Conservation (phyloP, 2,329 filamentous ascomycete species). For the Byssothecium circinans region DNA sequence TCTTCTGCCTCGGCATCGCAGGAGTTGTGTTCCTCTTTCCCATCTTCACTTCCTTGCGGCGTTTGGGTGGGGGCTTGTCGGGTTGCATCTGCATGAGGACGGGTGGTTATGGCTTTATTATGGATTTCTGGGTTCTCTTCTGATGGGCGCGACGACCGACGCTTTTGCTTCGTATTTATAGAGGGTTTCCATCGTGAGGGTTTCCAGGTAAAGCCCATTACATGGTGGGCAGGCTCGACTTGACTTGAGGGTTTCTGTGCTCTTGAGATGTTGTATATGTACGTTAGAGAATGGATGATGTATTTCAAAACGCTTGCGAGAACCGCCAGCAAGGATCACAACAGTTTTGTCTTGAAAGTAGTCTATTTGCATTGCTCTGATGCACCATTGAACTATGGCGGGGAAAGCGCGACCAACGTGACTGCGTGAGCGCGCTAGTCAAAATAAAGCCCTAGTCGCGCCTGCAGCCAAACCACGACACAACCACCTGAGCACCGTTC, state of each 20-base stretch:
- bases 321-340: too few species aligned
- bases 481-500: slow-evolving; percentile 9
- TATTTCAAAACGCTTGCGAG: background rate
- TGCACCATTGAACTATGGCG: too few species aligned
- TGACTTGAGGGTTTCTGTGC: too few species aligned
- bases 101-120: background rate
- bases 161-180: background rate
- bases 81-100: background rate
- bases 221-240: too few species aligned
- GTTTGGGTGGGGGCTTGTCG: background rate
- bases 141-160: background rate
- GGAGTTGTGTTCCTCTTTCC: background rate
- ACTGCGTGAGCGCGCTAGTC: slow-evolving; percentile 29
- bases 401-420: slow-evolving; percentile 17
- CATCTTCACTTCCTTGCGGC: background rate
- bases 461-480: slow-evolving; percentile 16
- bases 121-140: background rate
- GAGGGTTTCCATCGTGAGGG: too few species aligned
- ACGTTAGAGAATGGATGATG: background rate
- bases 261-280: too few species aligned
- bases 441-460: slow-evolving; percentile 18
- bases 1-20: background rate
- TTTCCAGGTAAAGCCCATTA: too few species aligned
- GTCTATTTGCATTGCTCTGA: too few species aligned
- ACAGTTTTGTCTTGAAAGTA: too few species aligned